Evolutionary conservation across 306 rosid genomes (phyloP), one percentile per base, ranked within the genome.

Genomic region (Vachellia pachyceras): DNA sequence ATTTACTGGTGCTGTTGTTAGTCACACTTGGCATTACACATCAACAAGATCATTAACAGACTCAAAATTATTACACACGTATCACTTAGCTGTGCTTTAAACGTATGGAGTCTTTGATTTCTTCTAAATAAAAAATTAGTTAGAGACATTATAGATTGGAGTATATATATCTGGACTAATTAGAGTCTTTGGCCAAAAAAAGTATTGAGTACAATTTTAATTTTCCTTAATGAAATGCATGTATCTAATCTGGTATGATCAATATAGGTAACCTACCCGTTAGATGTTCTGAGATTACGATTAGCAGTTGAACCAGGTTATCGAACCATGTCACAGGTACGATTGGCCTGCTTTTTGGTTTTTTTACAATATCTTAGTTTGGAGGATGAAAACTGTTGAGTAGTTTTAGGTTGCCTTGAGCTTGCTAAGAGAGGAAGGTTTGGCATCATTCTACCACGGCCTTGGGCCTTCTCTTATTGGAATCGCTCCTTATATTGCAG

Each of bases 401-500:
- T 71, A 45, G 85, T 82, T 81, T 72, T 92, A 94, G 98, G 90
- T 92, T 69, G 97, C 97, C 81, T 65, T 92, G 77, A 84, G 78
- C 87, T 92, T 94, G 97, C 85, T 94, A 72, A 86, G 84, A 85
- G 98, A 92, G 91, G 98, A 94, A 86, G 98, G 98, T 52, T 66
- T 94, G 78, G 86, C 88, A 66, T 88, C 98, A 20, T 92, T 94
- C 86, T 94, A 90, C 85, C 82, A 69, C 20, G 98, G 98, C 79
- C 96, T 94, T 17, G 97, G 98, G 80, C 97, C 98, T 82, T 90
- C 98, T 75, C 92, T 94, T 41, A 80, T 92, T 44, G 90, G 92
- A 79, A 91, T 92, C 69, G 98, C 98, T 85, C 98, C 98, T 61
- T 94, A 94, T 73, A 88, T 94, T 86, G 98, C 98, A n/a, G 92